Conservation (phyloP, 2,329 filamentous ascomycete species). For the Pezicula carpinea region DNA sequence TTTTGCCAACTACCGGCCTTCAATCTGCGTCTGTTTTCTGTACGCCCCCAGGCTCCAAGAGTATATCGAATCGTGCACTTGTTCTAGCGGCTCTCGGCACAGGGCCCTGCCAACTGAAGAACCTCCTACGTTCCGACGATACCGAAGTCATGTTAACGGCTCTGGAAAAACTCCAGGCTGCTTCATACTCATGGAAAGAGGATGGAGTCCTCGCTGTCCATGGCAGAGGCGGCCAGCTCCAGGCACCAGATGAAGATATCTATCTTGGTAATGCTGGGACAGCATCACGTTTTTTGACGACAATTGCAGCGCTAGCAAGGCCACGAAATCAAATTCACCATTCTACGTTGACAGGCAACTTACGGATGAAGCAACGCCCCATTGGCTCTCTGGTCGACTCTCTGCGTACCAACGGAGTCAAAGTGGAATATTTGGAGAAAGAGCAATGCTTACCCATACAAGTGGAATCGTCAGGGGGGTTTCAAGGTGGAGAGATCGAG, state of each 20-base stretch:
- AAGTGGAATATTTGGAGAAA: conserved; percentile 79
- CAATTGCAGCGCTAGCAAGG: conserved; percentile 80
- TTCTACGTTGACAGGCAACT: conserved; percentile 87
- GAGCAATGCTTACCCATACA: conserved; percentile 79
- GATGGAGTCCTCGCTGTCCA: conserved; percentile 84
- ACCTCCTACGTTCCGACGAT: conserved; percentile 92
- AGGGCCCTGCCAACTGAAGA: conserved; percentile 83
- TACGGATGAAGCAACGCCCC: conserved; percentile 91
- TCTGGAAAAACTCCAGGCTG: conserved; percentile 78
- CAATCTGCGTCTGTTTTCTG: too few species aligned
- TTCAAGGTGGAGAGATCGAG: conserved; percentile 83
- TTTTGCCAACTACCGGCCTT: too few species aligned
- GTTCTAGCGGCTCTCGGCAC: conserved; percentile 87
- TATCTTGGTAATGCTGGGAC: conserved; percentile 97
- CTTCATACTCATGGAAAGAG: conserved; percentile 89
- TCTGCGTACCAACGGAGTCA: conserved; percentile 76
- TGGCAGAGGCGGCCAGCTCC: conserved; percentile 79
- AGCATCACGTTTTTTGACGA: conserved; percentile 90
- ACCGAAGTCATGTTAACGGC: conserved; percentile 96
- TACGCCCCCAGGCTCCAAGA: conserved; percentile 99
- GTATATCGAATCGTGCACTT: conserved; percentile 91
- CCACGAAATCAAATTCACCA: too few species aligned
- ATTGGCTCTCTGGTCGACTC: conserved; percentile 93
- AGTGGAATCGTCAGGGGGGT: conserved; percentile 76
- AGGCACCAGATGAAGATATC: conserved; percentile 69